Evolutionary conservation across 2,329 filamentous ascomycete species (phyloP), one percentile per base, ranked within the genome.

Genomic region (Diaporthe humulicola): DNA sequence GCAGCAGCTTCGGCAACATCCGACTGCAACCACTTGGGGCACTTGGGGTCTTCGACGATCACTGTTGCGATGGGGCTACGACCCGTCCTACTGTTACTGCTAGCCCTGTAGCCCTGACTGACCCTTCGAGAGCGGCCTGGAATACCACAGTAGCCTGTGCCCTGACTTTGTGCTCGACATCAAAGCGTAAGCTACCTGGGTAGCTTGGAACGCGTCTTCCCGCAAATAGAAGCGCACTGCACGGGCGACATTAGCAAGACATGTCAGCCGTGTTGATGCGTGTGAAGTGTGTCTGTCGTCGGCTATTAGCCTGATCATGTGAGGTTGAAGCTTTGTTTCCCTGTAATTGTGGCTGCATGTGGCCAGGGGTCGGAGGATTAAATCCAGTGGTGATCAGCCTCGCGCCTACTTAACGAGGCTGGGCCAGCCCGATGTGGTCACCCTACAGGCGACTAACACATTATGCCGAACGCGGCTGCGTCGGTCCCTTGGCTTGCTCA

Each of bases 311-410:
- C 33, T 67, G 45, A 28, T 67, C 64, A 67, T 52, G 64, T 40
- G 64, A 69, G 64, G n/a, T 54, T 33, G 64, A 54, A 36, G 33
- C 48, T 40, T 54, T 38, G 64, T 52, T 69, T 54, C 64, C 33
- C 48, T 69, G 48, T 17, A 40, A 40, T 14, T 40, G 48, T 54
- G 64, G 64, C 48, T 69, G 64, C 64, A 69, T 54, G 48, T 40
- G 64, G 64, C 64, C 64, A 54, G 64, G 64, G 64, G 25, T 67
- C 45, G 40, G 60, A 48, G 28, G 9, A n/a, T 48, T 48, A n/a
- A 30, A 40, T 54, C 33, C 48, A 30, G 64, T 69, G 33, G 45
- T 69, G 64, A 69, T 69, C 64, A 69, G 64, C 64, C 64, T 69
- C 33, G 64, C 64, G 33, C 25, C 12, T 40, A n/a, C n/a, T 9